phyloP scores from a whole-genome alignment of 371 early-diverging fungal genomes.

The Mortierella sp. region DNA sequence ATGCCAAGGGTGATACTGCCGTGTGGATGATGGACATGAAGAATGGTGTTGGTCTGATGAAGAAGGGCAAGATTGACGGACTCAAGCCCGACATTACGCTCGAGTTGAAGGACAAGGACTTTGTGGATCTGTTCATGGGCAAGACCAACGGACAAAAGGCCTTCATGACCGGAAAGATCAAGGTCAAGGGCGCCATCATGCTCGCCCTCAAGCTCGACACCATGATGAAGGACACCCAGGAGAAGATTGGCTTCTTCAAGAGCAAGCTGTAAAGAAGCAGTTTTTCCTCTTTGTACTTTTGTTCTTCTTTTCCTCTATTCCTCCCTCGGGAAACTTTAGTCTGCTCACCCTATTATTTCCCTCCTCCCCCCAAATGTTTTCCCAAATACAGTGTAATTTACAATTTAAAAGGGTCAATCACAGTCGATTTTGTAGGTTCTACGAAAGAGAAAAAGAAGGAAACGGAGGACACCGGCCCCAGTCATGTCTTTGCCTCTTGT shows the following conservation, averaged over 20 bases:
- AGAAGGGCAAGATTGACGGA: conserved; percentile 74
- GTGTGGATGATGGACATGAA: conserved; percentile 86
- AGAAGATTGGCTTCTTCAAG: conserved; percentile 57
- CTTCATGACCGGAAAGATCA: conserved; percentile 88
- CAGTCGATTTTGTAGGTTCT: too few relatives aligned
- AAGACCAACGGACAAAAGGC: conserved; percentile 90
- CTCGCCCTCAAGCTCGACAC: conserved; percentile 75
- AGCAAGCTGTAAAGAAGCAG: conserved; percentile 40
- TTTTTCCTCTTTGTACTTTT: background rate
- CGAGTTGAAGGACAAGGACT: conserved; percentile 81
- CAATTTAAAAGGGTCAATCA: too few relatives aligned
- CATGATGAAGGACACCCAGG: conserved; percentile 59
- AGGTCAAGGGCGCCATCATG: conserved; percentile 91
- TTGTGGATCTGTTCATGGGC: conserved; percentile 86
- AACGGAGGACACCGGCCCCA: too few relatives aligned
- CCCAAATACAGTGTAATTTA: too few relatives aligned
- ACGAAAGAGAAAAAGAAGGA: too few relatives aligned
- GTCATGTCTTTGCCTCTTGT: too few relatives aligned
- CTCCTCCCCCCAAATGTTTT: too few relatives aligned
- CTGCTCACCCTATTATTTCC: too few relatives aligned
- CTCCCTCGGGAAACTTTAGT: too few relatives aligned
- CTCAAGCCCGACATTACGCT: conserved; percentile 78
- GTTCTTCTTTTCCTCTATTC: too few relatives aligned
- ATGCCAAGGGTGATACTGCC: conserved; percentile 74
- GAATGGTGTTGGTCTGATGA: conserved; percentile 69